These are phyloP conservation scores for Epichloe hybrida DNA, from an alignment of 2,329 filamentous ascomycete species.

Conservation along the genomic window DNA sequence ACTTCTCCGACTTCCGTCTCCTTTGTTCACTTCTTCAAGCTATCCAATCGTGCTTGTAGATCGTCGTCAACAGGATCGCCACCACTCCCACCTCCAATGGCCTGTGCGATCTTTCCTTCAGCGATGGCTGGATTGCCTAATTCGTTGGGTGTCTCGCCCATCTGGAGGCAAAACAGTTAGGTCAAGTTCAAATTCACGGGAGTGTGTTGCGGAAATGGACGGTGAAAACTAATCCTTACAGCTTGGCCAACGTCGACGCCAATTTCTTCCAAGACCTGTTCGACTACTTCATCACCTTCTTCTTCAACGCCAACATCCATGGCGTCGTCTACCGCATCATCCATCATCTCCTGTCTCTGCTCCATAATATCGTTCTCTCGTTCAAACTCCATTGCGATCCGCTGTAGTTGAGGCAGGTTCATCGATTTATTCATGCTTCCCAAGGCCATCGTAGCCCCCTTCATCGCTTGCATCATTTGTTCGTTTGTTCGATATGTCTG, in stretches of 20 bases:
- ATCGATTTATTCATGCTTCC: constrained; percentile 97
- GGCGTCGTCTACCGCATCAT: constrained; percentile 94
- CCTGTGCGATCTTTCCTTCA: constrained; percentile 73
- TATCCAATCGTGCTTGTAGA: constrained; percentile 84
- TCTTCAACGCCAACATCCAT: constrained; percentile 85
- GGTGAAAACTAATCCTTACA: constrained; percentile 38
- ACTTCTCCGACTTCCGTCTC: not conserved
- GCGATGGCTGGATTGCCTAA: constrained; percentile 60
- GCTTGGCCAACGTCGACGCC: constrained; percentile 83
- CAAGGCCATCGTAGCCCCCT: constrained; percentile 82
- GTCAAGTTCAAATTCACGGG: not conserved
- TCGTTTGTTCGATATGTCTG: constrained; percentile 96
- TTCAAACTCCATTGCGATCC: constrained; percentile 98
- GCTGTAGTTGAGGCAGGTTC: constrained; percentile 89
- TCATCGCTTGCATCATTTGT: constrained; percentile 99
- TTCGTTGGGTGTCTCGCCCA: constrained; percentile 82
- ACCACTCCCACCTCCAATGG: constrained; percentile 49
- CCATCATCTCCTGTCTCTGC: constrained; percentile 98
- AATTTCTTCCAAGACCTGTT: constrained; percentile 93
- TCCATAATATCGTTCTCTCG: constrained; percentile 99
- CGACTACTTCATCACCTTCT: constrained; percentile 92
- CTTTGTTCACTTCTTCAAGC: constrained; percentile 45
- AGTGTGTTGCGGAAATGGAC: not conserved
- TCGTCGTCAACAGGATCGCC: constrained; percentile 69
- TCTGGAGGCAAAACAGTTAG: constrained; percentile 34